These are phyloP conservation scores for Phytophthora fragariaefolia DNA, from an alignment of 352 stramenopile species.

Conservation along the genomic window DNA sequence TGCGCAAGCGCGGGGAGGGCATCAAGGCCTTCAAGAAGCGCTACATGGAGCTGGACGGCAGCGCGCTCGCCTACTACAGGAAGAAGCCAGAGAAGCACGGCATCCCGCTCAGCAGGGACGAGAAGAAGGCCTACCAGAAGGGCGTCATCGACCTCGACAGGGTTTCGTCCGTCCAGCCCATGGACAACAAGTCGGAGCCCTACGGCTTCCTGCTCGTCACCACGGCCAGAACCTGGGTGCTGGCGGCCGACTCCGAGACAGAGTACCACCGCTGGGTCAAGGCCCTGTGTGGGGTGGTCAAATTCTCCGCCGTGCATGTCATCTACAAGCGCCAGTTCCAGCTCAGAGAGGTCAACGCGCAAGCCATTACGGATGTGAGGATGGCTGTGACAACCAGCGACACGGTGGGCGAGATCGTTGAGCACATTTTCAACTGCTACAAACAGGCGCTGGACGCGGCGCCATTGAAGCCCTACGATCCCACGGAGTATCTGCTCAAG, in stretches of 20 bases:
- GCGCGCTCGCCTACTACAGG: constrained; percentile 76
- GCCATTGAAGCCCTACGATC: constrained; percentile 78
- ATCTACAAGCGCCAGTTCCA: constrained; percentile 88
- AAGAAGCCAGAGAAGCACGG: constrained; percentile 81
- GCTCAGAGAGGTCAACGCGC: constrained; percentile 83
- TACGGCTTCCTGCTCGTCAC: constrained; percentile 82
- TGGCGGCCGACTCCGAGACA: constrained; percentile 67
- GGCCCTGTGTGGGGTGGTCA: constrained; percentile 77
- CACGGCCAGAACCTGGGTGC: constrained; percentile 70
- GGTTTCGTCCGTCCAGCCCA: constrained; percentile 76
- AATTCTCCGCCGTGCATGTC: constrained; percentile 81
- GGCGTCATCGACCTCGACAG: constrained; percentile 75
- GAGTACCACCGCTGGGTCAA: constrained; percentile 86
- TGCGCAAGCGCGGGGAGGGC: constrained; percentile 77
- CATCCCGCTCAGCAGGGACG: constrained; percentile 60
- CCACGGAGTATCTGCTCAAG: constrained; percentile 84
- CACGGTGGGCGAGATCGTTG: constrained; percentile 88
- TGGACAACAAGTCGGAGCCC: constrained; percentile 57
- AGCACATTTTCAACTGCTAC: constrained; percentile 92
- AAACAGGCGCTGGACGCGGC: constrained; percentile 79
- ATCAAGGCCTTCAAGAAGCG: constrained; percentile 80
- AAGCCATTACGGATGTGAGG: constrained; percentile 84
- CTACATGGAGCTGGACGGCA: constrained; percentile 84
- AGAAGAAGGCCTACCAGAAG: constrained; percentile 72
- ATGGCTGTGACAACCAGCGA: constrained; percentile 86